Base-by-base conservation (phyloP, 169 alveolate genomes). In the Cryptosporidium muris region DNA sequence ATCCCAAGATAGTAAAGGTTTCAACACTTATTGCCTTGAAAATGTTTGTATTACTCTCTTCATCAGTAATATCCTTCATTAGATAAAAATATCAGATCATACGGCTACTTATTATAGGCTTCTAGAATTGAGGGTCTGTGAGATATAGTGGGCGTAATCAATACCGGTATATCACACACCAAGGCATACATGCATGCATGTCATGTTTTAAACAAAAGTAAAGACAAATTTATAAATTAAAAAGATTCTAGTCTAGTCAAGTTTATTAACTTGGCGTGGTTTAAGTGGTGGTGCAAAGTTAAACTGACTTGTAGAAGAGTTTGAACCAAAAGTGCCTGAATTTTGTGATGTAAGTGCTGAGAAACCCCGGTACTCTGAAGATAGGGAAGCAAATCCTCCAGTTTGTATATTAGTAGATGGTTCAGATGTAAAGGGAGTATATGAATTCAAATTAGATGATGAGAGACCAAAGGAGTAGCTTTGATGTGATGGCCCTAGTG, bases 211-310 rank as follows among this genome's bases (percentile, higher is more conserved):
- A 54, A 54, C 54, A 56, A 9, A 9, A 34, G 7, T 45, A 34
- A 36, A 38, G 42, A n/a, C 16, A 51, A 25, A 38, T 54, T 37
- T 12, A 14, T 9, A 56, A 56, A 34, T 66, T 14, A 6, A 25
- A 37, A 67, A 38, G 11, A 34, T 7, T 42, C 38, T 37, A 36
- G 25, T 36, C 36, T 58, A 74, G 42, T 74, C 85, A 74, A 74
- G 85, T 11, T 74, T 74, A 49, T 62, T 74, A 40, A 74, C 85
- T 60, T 74, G 85, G 11, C 85, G 63, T 58, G 85, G 85, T 16
- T 74, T 74, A 58, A 47, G 85, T 14, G 85, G 85, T 56, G 85
- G 85, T 58, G 85, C 85, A 54, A 74, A 74, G 47, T 62, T 74
- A 58, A 74, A 74, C 14, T 40, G 42, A 45, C 37, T 66, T 36